A percentile compares a stretch with the other conserved stretches of the same genome.
Conservation (phyloP, 2,329 filamentous ascomycete genomes). For the Colletotrichum abscissum region DNA sequence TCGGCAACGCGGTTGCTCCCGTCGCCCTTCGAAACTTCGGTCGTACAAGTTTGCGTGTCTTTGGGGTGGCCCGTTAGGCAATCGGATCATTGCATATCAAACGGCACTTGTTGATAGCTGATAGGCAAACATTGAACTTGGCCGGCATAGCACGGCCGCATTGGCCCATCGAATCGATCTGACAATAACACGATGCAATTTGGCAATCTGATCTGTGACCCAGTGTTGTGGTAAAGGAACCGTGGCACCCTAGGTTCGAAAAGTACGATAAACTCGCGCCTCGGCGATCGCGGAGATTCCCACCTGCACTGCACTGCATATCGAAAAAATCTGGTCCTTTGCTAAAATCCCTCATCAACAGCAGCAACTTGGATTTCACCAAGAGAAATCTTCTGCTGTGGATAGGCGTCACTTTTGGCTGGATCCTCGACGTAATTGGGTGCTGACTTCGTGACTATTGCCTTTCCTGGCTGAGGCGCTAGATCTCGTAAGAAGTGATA, state of each 20-base stretch:
- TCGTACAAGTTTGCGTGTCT: neutral
- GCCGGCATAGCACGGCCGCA: neutral
- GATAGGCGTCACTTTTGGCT: conserved; percentile 4
- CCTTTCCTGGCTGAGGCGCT: conserved; percentile 25
- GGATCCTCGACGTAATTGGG: conserved; percentile 6
- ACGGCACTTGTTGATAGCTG: neutral
- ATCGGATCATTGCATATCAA: neutral
- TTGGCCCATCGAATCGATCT: conserved; percentile 8
- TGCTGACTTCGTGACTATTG: conserved; percentile 26
- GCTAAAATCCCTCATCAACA: conserved; percentile 20
- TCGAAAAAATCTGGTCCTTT: neutral
- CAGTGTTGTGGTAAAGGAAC: conserved; percentile 25
- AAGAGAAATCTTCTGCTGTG: neutral
- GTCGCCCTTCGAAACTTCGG: neutral
- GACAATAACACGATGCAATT: conserved; percentile 3
- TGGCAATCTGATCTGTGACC: conserved; percentile 25
- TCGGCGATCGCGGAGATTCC: conserved; percentile 23
- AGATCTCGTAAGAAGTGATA: conserved; percentile 26
- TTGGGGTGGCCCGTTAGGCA: neutral
- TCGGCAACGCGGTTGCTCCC: conserved; percentile 29
- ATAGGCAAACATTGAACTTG: neutral
- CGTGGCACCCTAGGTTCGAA: neutral
- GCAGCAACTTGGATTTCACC: neutral
- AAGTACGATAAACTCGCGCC: conserved; percentile 19
- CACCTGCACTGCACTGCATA: conserved; percentile 15